Evolutionary conservation across 768 basidiomycete genomes (phyloP).

Genomic region (Jaapia argillacea): DNA sequence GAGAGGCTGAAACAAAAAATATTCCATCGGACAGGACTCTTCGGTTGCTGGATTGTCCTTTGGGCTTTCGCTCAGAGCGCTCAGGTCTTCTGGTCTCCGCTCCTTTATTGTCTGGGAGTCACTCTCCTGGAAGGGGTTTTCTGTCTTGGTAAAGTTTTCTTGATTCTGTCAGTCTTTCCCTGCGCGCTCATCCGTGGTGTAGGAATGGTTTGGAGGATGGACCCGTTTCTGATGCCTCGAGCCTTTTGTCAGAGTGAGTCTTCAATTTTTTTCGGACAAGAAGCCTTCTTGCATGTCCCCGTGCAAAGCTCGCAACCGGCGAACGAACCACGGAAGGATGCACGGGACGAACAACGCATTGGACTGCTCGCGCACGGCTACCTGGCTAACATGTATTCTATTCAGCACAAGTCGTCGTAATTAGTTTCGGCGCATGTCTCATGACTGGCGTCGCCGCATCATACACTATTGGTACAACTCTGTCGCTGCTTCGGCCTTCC

Average conservation of each 20-base stretch:
- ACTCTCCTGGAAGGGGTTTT: constrained; percentile 5
- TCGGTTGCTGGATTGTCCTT: neutral
- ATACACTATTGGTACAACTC: constrained; percentile 1
- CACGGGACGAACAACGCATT: no score
- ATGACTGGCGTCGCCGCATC: constrained; percentile 1
- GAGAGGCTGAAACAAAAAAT: no score
- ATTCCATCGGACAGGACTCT: constrained; percentile 4
- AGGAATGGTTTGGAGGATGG: constrained; percentile 12
- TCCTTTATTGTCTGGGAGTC: constrained; percentile 1
- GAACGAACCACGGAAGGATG: no score
- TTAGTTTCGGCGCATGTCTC: neutral
- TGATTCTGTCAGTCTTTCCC: neutral
- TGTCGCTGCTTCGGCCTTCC: neutral
- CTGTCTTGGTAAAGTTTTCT: constrained; percentile 6
- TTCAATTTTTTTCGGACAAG: neutral
- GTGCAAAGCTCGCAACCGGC: no score
- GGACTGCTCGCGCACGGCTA: no score
- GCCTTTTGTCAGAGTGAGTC: constrained; percentile 6
- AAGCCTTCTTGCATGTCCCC: no score
- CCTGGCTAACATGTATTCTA: no score
- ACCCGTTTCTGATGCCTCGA: constrained; percentile 8
- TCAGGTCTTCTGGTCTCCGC: constrained; percentile 1
- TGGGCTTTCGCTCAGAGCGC: constrained; percentile 2
- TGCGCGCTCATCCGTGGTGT: no score
- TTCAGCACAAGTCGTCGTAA: neutral